phyloP scores from a whole-genome alignment of 805 yeast species.

The Saccharomycopsis sp. region DNA sequence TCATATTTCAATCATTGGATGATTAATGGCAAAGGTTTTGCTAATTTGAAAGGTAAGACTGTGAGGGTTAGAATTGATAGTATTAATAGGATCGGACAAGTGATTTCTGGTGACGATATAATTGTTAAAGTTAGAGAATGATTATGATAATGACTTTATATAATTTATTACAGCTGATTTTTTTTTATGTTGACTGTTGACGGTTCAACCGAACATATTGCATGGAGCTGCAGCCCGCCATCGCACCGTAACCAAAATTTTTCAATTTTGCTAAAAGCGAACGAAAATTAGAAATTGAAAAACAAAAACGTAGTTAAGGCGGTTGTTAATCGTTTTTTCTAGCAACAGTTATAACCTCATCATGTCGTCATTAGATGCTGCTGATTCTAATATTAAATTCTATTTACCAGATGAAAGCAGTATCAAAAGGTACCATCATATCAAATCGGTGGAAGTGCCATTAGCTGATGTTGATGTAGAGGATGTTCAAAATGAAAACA shows the following conservation, averaged over 20 bases:
- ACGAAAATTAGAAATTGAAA: no score
- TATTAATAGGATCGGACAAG: constrained; percentile 24
- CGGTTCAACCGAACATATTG: no score
- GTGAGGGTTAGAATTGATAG: constrained; percentile 24
- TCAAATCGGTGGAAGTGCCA: constrained; percentile 17
- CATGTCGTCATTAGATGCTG: not conserved
- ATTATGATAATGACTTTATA: no score
- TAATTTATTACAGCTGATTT: no score
- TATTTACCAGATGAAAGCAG: constrained; percentile 8
- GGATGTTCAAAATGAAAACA: constrained; percentile 5
- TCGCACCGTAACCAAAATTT: no score
- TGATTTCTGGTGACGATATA: constrained; percentile 16
- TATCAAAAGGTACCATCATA: constrained; percentile 15
- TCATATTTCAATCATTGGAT: constrained; percentile 21
- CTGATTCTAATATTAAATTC: not conserved
- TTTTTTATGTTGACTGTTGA: no score
- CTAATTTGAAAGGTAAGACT: constrained; percentile 1
- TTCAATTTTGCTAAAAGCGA: no score
- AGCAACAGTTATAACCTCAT: not conserved
- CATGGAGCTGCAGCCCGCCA: no score
- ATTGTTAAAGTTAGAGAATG: constrained; percentile 5
- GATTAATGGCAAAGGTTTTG: constrained; percentile 1
- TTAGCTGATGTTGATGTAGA: constrained; percentile 15
- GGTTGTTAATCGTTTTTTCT: not conserved
- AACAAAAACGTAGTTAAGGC: no score